Conservation (phyloP, 176 grass and related monocot genomes). For the Triticum turgidum region DNA sequence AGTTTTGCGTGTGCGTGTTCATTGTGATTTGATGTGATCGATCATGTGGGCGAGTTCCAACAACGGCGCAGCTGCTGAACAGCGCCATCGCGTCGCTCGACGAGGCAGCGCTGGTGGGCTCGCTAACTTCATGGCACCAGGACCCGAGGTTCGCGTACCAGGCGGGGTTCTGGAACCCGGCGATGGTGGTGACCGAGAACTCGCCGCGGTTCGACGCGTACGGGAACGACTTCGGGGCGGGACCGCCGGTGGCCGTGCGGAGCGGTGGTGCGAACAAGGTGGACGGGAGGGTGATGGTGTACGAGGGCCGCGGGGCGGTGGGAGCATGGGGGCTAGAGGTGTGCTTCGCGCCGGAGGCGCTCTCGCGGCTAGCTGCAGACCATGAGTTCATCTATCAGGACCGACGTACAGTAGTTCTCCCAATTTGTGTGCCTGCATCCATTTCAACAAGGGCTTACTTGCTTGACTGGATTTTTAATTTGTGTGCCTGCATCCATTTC, state of each 20-base stretch:
- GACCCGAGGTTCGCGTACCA: constrained; percentile 1
- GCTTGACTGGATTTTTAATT: not conserved
- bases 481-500: not conserved
- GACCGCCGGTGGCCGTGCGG: not conserved
- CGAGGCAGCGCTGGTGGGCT: not conserved
- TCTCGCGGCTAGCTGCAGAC: constrained; percentile 21
- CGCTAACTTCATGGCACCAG: not conserved
- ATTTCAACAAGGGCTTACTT: not conserved
- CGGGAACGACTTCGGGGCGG: not conserved
- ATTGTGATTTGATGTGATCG: too few species aligned
- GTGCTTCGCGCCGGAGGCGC: constrained; percentile 16
- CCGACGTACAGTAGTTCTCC: not conserved
- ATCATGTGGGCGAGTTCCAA: too few species aligned
- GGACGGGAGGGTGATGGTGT: constrained; percentile 29
- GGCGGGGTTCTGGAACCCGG: not conserved
- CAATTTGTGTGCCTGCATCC: not conserved
- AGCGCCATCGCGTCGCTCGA: not conserved
- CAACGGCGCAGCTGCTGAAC: not conserved
- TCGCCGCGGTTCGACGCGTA: constrained; percentile 4
- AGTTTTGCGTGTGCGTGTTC: too few species aligned
- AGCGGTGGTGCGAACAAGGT: constrained; percentile 18
- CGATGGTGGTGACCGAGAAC: constrained; percentile 5
- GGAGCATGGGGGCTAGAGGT: constrained; percentile 11
- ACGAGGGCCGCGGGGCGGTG: not conserved
- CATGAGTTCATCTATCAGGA: not conserved